Evolutionary conservation across 163 green algal genomes (phyloP).

Genomic region (Volvox carteri): DNA sequence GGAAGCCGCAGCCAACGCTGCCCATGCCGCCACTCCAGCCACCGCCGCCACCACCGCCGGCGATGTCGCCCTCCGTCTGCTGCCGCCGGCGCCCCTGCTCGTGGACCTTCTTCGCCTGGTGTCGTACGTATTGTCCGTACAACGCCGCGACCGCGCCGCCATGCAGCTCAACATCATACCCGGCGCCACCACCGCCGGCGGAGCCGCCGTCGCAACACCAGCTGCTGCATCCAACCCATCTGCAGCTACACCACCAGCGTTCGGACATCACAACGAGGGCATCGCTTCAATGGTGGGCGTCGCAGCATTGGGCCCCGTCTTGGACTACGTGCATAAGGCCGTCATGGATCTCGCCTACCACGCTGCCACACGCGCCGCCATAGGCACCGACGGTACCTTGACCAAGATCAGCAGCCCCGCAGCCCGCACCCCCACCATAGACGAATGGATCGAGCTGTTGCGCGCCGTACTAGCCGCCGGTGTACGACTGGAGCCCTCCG

Average conservation of each 20-base stretch:
- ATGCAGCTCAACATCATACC: not conserved
- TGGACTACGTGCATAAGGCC: constrained; percentile 1
- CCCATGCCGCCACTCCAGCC: not conserved
- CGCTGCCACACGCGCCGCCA: not conserved
- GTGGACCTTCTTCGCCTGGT: not conserved
- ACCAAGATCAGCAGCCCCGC: not conserved
- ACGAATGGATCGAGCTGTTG: not conserved
- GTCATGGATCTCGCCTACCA: not conserved
- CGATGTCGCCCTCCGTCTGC: too few species aligned
- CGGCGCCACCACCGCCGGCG: not conserved
- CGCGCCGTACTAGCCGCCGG: not conserved
- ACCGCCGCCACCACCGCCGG: too few species aligned
- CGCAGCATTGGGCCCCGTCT: not conserved
- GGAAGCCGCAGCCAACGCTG: not conserved
- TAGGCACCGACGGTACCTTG: not conserved
- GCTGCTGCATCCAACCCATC: too few species aligned
- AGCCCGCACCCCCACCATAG: not conserved
- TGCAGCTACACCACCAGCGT: too few species aligned
- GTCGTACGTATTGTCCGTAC: not conserved
- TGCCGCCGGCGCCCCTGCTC: not conserved
- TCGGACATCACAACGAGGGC: too few species aligned
- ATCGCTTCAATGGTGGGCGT: too few species aligned
- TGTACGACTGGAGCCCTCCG: not conserved
- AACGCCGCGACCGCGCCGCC: not conserved
- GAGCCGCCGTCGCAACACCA: too few species aligned